Percentiles rank a stretch among this genome's conserved stretches.
Evolutionary conservation across 2,329 filamentous ascomycete genomes (phyloP).

Genomic region (Calonectria hawksworthii): DNA sequence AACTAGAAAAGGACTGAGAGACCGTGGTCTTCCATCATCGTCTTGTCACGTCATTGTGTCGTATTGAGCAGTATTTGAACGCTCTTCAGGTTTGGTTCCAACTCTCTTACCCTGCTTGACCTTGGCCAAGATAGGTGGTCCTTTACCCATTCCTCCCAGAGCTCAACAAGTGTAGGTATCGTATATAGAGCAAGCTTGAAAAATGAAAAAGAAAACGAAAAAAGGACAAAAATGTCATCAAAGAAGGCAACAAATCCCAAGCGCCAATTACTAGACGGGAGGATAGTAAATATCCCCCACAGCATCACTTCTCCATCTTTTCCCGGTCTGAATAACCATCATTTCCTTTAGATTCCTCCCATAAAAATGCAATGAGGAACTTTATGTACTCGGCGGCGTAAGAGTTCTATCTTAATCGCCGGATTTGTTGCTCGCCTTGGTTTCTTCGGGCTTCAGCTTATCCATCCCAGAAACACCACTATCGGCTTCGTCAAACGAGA

Average conservation of each 20-base stretch:
- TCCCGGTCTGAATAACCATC: background rate
- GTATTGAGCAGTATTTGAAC: conserved; percentile 26
- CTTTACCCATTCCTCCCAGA: conserved; percentile 19
- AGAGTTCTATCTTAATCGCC: conserved; percentile 44
- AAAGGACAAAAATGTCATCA: conserved; percentile 5
- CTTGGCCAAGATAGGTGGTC: conserved; percentile 9
- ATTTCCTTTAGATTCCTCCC: conserved; percentile 12
- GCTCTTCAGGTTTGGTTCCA: background rate
- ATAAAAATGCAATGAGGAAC: conserved; percentile 35
- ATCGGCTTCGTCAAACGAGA: conserved; percentile 58
- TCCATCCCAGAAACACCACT: conserved; percentile 60
- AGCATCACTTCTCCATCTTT: conserved; percentile 5
- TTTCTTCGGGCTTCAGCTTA: conserved; percentile 54
- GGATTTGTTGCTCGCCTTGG: conserved; percentile 44
- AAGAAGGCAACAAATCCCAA: conserved; percentile 15
- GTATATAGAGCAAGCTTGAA: conserved; percentile 28
- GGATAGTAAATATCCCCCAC: background rate
- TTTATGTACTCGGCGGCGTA: conserved; percentile 50
- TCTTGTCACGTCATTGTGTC: conserved; percentile 43
- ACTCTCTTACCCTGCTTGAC: background rate
- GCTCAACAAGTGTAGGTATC: conserved; percentile 27
- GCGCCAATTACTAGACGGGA: conserved; percentile 13
- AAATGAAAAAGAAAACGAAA: background rate
- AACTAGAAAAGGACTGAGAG: conserved; percentile 33
- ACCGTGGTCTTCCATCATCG: conserved; percentile 38